phyloP scores from a whole-genome alignment of 495 filamentous ascomycete species.

The Lentithecium fluviatile region DNA sequence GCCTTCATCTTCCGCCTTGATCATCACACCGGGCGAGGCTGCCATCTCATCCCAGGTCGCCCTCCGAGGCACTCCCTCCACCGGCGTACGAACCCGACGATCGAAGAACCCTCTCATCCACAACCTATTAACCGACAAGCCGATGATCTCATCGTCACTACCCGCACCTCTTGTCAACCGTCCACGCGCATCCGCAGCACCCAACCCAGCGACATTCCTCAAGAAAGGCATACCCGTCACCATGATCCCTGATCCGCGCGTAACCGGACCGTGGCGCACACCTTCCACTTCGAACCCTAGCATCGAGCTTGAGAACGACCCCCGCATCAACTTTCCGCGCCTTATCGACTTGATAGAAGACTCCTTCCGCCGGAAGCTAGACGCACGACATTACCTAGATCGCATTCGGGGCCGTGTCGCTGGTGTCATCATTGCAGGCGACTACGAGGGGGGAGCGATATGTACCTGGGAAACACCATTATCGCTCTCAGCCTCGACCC shows the following conservation, averaged over 20 bases:
- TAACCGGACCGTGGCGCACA: conserved; percentile 60
- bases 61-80: conserved; percentile 50
- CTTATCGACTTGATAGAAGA: conserved; percentile 89
- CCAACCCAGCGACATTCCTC: conserved; percentile 70
- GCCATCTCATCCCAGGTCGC: conserved; percentile 58
- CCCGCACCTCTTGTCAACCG: conserved; percentile 45
- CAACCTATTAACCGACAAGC: conserved; percentile 94
- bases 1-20: conserved; percentile 76
- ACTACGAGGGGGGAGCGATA: conserved; percentile 94
- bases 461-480: conserved; percentile 90
- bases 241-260: conserved; percentile 69
- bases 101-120: conserved; percentile 92
- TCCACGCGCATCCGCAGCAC: conserved; percentile 14
- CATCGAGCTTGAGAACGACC: conserved; percentile 65
- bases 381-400: conserved; percentile 75
- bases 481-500: conserved; percentile 49
- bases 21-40: conserved; percentile 82
- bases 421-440: conserved; percentile 88
- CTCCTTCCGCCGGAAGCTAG: conserved; percentile 82
- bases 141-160: conserved; percentile 84
- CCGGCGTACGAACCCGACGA: conserved; percentile 69
- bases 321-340: conserved; percentile 75
- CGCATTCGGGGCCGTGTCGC: conserved; percentile 77
- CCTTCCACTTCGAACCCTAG: conserved; percentile 53
- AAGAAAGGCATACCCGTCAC: conserved; percentile 89